phyloP scores from a whole-genome alignment of 148 eudicot species.

The Spergularia marina region DNA sequence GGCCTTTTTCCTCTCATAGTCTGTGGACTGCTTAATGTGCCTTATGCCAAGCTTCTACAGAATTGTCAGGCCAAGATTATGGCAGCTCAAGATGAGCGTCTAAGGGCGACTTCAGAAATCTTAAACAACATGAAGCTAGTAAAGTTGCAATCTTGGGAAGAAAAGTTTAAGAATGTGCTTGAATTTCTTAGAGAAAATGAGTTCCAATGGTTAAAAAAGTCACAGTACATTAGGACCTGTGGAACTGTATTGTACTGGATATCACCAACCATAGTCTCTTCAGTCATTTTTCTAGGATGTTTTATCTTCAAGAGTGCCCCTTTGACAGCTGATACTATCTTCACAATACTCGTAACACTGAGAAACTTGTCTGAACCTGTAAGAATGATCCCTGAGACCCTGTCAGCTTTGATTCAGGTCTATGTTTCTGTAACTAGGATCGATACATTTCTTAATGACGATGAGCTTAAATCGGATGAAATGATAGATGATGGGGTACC shows the following conservation, averaged over 20 bases:
- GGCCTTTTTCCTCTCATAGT: conserved; percentile 12
- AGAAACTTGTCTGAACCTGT: conserved; percentile 57
- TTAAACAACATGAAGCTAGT: conserved; percentile 48
- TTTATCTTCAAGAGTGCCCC: conserved; percentile 33
- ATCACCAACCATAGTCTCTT: conserved; percentile 41
- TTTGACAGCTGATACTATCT: conserved; percentile 39
- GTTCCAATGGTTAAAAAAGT: conserved; percentile 25
- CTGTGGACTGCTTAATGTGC: conserved; percentile 31
- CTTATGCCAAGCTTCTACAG: conserved; percentile 43
- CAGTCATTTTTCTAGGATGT: conserved; percentile 46
- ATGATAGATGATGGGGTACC: conserved; percentile 16
- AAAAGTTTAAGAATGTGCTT: conserved; percentile 34
- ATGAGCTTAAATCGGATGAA: conserved; percentile 25
- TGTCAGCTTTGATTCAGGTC: conserved; percentile 41
- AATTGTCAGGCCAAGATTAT: conserved; percentile 41
- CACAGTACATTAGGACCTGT: conserved; percentile 33
- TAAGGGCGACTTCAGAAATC: conserved; percentile 43
- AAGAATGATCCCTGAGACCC: conserved; percentile 45
- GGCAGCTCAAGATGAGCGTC: conserved; percentile 42
- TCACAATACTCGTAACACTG: conserved; percentile 50
- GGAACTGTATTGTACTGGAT: conserved; percentile 42
- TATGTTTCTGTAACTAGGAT: conserved; percentile 43
- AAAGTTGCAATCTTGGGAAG: conserved; percentile 63
- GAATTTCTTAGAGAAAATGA: conserved; percentile 42
- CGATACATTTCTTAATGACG: conserved; percentile 25